Base-by-base conservation (phyloP, 108 stramenopile species). In the Bacterosira constricta region DNA sequence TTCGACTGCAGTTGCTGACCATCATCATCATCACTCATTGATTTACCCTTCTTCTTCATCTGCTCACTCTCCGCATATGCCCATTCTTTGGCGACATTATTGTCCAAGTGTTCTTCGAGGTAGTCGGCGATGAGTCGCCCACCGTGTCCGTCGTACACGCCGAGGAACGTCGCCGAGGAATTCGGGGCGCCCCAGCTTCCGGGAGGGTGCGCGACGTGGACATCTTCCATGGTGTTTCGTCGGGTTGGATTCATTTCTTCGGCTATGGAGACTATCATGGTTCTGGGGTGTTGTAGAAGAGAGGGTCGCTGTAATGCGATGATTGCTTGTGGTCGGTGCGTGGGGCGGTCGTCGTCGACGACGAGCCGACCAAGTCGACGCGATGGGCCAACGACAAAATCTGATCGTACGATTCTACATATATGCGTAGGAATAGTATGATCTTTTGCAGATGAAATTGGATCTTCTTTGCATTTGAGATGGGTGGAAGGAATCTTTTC, bases 221-320 rank as follows among this genome's bases (percentile, higher is more conserved):
- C 86, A 70, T 99, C 98, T 73, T 99, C 98, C 96, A 98, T 97
- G n/a, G 92, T 96, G 49, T 82, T 91, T 1, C 98, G 77, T 65
- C 81, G 68, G 7, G 81, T 66, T 2, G 98, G 93, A 78, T 99
- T 99, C 98, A 97, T 97, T 78, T 91, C 94, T 77, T 96, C 94
- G 34, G 86, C 84, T 44, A 65, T 65, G 56, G 77, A 78, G 52
- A 70, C 63, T 29, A 63, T 20, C 73, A 74, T 74, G 34, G 34
- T 64, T 20, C 31, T 51, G 46, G n/a, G n/a, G n/a, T n/a, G n/a
- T n/a, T n/a, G n/a, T n/a, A n/a, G n/a, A n/a, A n/a, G n/a, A n/a
- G 17, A 23, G 23, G 36, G 23, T 46, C 12, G 11, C 11, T 60
- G 5, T 60, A 17, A 7, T 25, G 25, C 58, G 37, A n/a, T n/a